Percentiles rank a stretch among this genome's conserved stretches.
These are phyloP conservation scores for Podaxis mareebaensis DNA, from an alignment of 768 basidiomycete genomes.

Conservation along the genomic window DNA sequence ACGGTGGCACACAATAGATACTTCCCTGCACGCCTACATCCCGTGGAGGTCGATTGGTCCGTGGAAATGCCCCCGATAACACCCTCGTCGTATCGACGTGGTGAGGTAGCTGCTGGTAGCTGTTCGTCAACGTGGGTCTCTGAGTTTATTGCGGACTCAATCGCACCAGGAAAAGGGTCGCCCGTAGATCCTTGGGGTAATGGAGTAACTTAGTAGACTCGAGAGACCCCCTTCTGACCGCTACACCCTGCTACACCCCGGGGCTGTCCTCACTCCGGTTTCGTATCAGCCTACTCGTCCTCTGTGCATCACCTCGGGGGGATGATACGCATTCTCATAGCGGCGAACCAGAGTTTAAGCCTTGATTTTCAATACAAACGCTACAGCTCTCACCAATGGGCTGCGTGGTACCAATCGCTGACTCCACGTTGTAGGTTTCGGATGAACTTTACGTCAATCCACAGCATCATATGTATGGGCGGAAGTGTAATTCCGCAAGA, in stretches of 20 bases:
- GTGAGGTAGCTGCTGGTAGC: background rate
- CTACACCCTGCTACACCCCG: background rate
- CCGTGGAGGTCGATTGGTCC: background rate
- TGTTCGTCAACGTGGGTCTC: background rate
- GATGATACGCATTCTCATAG: background rate
- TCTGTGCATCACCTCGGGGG: background rate
- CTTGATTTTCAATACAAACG: background rate
- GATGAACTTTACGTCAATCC: background rate
- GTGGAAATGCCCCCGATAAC: background rate
- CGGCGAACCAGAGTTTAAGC: background rate
- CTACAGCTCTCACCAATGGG: background rate
- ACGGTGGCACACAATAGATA: background rate
- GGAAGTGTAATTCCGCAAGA: background rate
- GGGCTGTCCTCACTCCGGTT: too few species aligned
- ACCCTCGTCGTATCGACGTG: too few species aligned
- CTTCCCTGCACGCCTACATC: background rate
- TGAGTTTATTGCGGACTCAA: background rate
- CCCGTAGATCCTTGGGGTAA: background rate
- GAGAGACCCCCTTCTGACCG: background rate
- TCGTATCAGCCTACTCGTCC: background rate
- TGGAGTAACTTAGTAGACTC: background rate
- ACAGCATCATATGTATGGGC: background rate
- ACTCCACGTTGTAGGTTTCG: background rate
- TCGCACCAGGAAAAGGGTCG: background rate
- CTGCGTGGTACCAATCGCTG: background rate